phyloP scores from a whole-genome alignment of 352 stramenopile genomes.

The Elongisporangium senticosum region DNA sequence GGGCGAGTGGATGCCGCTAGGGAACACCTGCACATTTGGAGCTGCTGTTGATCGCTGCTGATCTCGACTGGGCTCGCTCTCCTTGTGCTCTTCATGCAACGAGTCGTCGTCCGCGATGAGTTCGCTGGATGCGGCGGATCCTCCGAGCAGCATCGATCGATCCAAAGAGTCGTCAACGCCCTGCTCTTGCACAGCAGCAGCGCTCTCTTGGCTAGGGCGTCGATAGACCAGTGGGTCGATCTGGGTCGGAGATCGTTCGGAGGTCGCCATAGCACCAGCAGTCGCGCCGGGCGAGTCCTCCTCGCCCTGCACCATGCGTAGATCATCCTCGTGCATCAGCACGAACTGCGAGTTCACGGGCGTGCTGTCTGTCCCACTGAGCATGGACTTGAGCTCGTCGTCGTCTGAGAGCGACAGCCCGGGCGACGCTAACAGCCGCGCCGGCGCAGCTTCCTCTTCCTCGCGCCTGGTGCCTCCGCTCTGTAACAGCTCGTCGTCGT shows the following conservation, averaged over 20 bases:
- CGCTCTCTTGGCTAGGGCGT: background rate
- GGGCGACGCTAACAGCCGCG: conserved; percentile 1
- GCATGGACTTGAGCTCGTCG: background rate
- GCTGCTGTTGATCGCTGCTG: background rate
- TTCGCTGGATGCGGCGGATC: conserved; percentile 23
- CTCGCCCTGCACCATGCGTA: conserved; percentile 21
- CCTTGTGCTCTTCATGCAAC: background rate
- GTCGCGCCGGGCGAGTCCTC: background rate
- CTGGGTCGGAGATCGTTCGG: background rate
- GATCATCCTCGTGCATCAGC: conserved; percentile 46
- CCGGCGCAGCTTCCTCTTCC: background rate
- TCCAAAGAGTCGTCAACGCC: conserved; percentile 32
- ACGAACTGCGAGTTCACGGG: conserved; percentile 36
- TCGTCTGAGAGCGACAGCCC: background rate
- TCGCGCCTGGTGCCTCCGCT: conserved; percentile 7
- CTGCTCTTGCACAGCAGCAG: conserved; percentile 1
- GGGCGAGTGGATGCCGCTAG: background rate
- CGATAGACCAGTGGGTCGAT: background rate
- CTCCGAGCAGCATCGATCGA: conserved; percentile 44
- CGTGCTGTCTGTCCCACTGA: background rate
- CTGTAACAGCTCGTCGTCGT: conserved; percentile 17
- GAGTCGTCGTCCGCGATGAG: background rate
- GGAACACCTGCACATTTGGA: background rate
- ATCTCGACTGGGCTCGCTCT: background rate
- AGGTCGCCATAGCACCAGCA: conserved; percentile 2